phyloP scores from a whole-genome alignment of 495 filamentous ascomycete genomes.

The Xylaria intraflava region DNA sequence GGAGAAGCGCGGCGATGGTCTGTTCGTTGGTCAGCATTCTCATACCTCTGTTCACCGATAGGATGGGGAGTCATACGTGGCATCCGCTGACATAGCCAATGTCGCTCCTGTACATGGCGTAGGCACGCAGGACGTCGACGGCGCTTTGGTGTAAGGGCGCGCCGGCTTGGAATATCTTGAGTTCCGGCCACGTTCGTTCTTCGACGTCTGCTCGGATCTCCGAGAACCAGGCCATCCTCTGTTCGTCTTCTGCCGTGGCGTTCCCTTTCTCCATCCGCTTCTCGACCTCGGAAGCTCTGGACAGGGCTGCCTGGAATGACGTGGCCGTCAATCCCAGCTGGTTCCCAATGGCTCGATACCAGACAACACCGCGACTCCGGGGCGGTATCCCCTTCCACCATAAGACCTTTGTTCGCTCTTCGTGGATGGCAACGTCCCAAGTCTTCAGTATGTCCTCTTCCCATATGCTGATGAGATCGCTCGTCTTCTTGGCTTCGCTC shows the following conservation, averaged over 20 bases:
- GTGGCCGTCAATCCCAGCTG: constrained; percentile 69
- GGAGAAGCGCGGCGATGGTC: constrained; percentile 79
- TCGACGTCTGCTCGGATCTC: constrained; percentile 64
- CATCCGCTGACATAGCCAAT: constrained; percentile 85
- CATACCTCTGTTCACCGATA: neutral
- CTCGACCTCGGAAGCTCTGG: constrained; percentile 63
- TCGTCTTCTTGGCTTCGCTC: constrained; percentile 51
- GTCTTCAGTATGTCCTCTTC: constrained; percentile 80
- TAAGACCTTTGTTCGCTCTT: constrained; percentile 72
- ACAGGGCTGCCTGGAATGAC: constrained; percentile 72
- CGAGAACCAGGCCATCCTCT: constrained; percentile 50
- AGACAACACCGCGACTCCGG: constrained; percentile 72
- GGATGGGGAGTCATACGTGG: constrained; percentile 52
- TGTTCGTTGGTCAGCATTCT: constrained; percentile 30
- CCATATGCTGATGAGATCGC: constrained; percentile 74
- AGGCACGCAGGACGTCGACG: constrained; percentile 77
- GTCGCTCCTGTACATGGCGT: constrained; percentile 89
- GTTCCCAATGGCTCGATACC: constrained; percentile 83
- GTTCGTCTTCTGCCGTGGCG: constrained; percentile 40
- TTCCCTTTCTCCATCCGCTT: constrained; percentile 38
- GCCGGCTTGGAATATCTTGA: constrained; percentile 74
- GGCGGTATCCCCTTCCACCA: constrained; percentile 93
- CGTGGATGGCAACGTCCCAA: constrained; percentile 69
- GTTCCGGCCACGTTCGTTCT: constrained; percentile 63
- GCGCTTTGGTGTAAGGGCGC: constrained; percentile 71